These are phyloP conservation scores for Capillidium rhysosporum DNA, from an alignment of 371 early-diverging fungal genomes.

Conservation along the genomic window DNA sequence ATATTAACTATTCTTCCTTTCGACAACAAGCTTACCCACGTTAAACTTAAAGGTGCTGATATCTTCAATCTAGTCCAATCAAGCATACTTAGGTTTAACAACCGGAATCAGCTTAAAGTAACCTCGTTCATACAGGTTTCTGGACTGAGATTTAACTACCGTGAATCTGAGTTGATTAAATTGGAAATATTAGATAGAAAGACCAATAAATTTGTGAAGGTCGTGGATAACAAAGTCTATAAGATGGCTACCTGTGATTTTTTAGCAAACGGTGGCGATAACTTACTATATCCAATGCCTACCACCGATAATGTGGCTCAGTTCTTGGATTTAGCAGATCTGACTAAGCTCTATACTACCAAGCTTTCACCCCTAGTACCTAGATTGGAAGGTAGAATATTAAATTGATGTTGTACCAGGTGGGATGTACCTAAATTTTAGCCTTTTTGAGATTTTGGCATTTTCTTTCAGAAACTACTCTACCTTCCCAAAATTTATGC, in stretches of 20 bases:
- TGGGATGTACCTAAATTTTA: too few relatives aligned
- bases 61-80: conserved; percentile 18
- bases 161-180: neutral
- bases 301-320: too few relatives aligned
- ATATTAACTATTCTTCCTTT: conserved; percentile 33
- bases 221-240: neutral
- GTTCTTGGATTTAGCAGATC: too few relatives aligned
- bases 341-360: neutral
- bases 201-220: too few relatives aligned
- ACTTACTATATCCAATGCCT: neutral
- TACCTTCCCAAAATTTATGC: too few relatives aligned
- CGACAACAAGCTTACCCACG: conserved; percentile 21
- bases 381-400: neutral
- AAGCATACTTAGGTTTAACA: conserved; percentile 9
- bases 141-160: conserved; percentile 6
- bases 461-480: too few relatives aligned
- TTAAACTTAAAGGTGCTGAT: conserved; percentile 20
- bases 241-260: neutral
- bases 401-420: too few relatives aligned
- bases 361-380: neutral
- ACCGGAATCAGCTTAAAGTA: conserved; percentile 10
- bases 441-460: too few relatives aligned
- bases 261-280: neutral
- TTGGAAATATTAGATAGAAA: neutral
- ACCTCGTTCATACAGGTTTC: conserved; percentile 19